phyloP scores from a whole-genome alignment of 768 basidiomycete species.

The Sutorius australiensis region DNA sequence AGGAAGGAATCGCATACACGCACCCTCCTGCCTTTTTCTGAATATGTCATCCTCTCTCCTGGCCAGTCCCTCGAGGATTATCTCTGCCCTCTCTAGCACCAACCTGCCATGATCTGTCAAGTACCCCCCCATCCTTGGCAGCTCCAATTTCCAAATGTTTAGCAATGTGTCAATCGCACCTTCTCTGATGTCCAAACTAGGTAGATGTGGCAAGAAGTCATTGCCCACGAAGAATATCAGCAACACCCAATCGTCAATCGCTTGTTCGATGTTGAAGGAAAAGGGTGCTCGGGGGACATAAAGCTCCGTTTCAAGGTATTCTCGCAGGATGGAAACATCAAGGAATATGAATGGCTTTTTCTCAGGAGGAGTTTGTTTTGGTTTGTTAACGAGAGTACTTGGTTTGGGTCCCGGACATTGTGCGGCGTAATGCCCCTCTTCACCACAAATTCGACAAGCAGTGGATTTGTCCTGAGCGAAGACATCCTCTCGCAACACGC shows the following conservation, averaged over 20 bases:
- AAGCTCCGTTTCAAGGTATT: slow-evolving; percentile 96
- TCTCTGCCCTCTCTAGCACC: slow-evolving; percentile 80
- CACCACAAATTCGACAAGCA: slow-evolving; percentile 89
- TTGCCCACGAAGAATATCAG: slow-evolving; percentile 99
- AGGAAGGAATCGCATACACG: slow-evolving; percentile 33
- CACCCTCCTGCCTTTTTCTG: slow-evolving; percentile 85
- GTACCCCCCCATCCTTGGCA: slow-evolving; percentile 97
- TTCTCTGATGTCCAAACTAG: slow-evolving; percentile 97
- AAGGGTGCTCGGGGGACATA: slow-evolving; percentile 74
- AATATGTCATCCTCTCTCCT: slow-evolving; percentile 95
- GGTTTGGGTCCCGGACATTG: slow-evolving; percentile 84
- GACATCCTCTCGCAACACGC: slow-evolving; percentile 96
- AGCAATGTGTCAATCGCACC: slow-evolving; percentile 97
- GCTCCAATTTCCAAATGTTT: slow-evolving; percentile 91
- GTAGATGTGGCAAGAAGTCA: slow-evolving; percentile 95
- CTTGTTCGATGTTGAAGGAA: slow-evolving; percentile 90
- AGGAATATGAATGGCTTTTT: slow-evolving; percentile 99
- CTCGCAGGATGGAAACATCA: slow-evolving; percentile 91
- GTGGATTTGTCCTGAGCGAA: slow-evolving; percentile 79
- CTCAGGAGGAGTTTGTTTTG: slow-evolving; percentile 50
- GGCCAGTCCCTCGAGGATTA: slow-evolving; percentile 96
- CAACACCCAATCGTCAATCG: slow-evolving; percentile 99
- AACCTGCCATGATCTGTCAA: slow-evolving; percentile 89
- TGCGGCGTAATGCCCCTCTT: slow-evolving; percentile 92
- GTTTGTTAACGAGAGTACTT: slow-evolving; percentile 42